A percentile compares a stretch with the other conserved stretches of the same genome.
These are phyloP conservation scores for Westerdykella sp. DNA, from an alignment of 2,329 filamentous ascomycete species.

Conservation along the genomic window DNA sequence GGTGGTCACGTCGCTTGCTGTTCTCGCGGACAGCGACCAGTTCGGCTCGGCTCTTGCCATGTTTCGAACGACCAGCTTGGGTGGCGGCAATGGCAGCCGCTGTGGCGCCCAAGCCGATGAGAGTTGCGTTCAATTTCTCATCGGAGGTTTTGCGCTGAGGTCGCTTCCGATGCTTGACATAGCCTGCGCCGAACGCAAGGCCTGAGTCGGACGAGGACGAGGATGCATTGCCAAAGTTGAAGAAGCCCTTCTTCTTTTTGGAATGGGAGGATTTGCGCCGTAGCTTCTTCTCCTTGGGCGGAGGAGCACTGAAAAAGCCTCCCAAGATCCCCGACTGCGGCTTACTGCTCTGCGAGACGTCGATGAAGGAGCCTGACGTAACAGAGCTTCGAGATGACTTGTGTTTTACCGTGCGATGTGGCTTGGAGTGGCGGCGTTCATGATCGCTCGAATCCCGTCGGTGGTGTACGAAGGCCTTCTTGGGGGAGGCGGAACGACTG, in stretches of 20 bases:
- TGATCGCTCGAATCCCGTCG: constrained; percentile 27
- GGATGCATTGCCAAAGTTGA: constrained; percentile 45
- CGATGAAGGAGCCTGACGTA: constrained; percentile 55
- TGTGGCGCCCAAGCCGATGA: constrained; percentile 44
- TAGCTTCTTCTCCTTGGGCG: constrained; percentile 22
- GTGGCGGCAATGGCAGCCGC: constrained; percentile 45
- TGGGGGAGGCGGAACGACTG: constrained; percentile 34
- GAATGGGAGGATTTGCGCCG: constrained; percentile 20
- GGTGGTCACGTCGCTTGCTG: constrained; percentile 10
- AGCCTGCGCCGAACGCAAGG: constrained; percentile 42
- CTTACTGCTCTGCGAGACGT: constrained; percentile 56
- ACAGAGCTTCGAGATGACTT: constrained; percentile 33
- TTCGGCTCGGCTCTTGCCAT: constrained; percentile 23
- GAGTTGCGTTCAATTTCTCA: constrained; percentile 42
- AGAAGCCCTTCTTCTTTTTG: constrained; percentile 44
- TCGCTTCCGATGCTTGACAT: constrained; percentile 21
- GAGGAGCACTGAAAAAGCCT: constrained; percentile 55
- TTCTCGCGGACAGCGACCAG: constrained; percentile 32
- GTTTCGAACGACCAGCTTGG: constrained; percentile 27
- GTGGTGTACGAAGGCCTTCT: constrained; percentile 23
- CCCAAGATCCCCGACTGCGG: constrained; percentile 41
- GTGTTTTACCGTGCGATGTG: constrained; percentile 18
- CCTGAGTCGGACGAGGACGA: constrained; percentile 42
- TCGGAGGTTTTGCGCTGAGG: constrained; percentile 37
- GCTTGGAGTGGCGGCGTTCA: constrained; percentile 22